These are phyloP conservation scores for Ampelocalamus luodianensis DNA, from an alignment of 176 grass and related monocot species.

Conservation along the genomic window DNA sequence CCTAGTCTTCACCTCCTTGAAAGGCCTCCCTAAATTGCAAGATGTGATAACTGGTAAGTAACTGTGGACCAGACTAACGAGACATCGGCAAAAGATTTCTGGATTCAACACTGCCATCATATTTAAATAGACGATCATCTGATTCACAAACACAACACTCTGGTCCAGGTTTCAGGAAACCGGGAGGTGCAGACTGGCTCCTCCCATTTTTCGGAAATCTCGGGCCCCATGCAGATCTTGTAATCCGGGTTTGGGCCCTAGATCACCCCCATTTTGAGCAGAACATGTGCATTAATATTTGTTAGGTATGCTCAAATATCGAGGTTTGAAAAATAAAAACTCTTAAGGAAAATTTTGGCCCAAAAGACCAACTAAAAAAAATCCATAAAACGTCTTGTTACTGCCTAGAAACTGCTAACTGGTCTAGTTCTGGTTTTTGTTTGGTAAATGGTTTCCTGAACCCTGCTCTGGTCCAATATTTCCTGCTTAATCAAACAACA, in stretches of 20 bases:
- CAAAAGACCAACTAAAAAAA: background rate
- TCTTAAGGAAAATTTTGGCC: background rate
- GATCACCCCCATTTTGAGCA: background rate
- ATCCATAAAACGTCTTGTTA: background rate
- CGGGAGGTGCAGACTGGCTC: background rate
- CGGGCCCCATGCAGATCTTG: background rate
- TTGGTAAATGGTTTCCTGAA: constrained; percentile 9
- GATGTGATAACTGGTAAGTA: constrained; percentile 24
- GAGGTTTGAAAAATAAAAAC: background rate
- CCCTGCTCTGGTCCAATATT: background rate
- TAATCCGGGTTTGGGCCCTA: background rate
- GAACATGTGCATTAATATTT: background rate
- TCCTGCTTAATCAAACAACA: background rate
- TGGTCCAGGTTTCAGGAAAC: background rate
- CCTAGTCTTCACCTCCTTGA: constrained; percentile 66
- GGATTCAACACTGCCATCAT: background rate
- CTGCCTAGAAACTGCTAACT: background rate
- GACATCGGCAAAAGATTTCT: background rate
- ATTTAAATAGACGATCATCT: constrained; percentile 19
- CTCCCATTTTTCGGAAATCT: background rate
- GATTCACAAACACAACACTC: background rate
- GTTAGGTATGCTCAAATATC: background rate
- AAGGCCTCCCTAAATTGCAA: constrained; percentile 71
- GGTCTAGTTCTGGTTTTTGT: background rate
- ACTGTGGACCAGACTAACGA: background rate